Evolutionary conservation across 73 alveolate species (phyloP).

Genomic region (Tetrahymena borealis): DNA sequence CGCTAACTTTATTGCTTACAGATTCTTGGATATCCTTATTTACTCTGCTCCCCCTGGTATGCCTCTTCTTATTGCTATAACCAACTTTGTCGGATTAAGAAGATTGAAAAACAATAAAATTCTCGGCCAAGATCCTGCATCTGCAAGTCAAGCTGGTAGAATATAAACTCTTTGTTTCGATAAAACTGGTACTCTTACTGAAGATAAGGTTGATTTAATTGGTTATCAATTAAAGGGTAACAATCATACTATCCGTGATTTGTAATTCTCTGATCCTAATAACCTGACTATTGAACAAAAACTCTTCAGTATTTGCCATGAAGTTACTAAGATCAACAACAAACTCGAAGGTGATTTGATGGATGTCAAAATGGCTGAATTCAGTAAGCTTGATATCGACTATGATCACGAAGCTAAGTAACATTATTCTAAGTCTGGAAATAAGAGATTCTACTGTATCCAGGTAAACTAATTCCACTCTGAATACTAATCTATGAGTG

Average conservation of each 20-base stretch:
- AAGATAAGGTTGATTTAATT: constrained; percentile 3
- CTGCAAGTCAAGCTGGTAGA: constrained; percentile 14
- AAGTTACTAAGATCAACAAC: not conserved
- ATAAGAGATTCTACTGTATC: not conserved
- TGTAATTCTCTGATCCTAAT: not conserved
- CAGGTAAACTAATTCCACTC: not conserved
- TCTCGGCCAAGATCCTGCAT: constrained; percentile 12
- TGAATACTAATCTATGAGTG: not conserved
- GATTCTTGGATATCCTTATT: constrained; percentile 27
- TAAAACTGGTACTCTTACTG: constrained; percentile 31
- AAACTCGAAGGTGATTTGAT: not conserved
- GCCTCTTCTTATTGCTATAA: constrained; percentile 6
- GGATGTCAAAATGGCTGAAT: not conserved
- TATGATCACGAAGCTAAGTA: not conserved
- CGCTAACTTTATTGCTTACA: not conserved
- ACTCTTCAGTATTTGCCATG: not conserved
- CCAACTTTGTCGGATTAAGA: not conserved
- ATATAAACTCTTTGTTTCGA: constrained; percentile 18
- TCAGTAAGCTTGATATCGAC: not conserved
- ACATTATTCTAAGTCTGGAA: not conserved
- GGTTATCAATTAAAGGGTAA: not conserved
- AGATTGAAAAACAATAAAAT: constrained; percentile 14
- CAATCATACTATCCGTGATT: not conserved
- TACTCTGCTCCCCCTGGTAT: constrained; percentile 22
- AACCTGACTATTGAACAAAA: not conserved